Conservation (phyloP, 768 basidiomycete species). For the Heimioporus sp. region DNA sequence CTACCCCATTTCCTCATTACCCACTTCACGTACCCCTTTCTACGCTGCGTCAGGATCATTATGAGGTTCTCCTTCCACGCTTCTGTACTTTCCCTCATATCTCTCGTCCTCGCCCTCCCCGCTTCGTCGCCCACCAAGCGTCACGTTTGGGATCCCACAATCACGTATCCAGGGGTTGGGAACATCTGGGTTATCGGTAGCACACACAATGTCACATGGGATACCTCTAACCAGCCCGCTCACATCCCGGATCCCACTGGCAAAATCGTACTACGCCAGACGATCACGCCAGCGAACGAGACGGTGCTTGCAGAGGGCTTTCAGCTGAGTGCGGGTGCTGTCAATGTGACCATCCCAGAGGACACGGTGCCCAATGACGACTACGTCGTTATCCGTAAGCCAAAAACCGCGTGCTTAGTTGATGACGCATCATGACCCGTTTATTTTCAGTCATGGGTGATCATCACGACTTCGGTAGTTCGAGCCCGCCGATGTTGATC, state of each 20-base stretch:
- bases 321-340: constrained; percentile 34
- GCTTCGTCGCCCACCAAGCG: constrained; percentile 17
- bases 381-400: constrained; percentile 47
- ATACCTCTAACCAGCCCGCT: constrained; percentile 35
- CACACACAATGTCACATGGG: constrained; percentile 46
- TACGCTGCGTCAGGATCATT: constrained; percentile 9
- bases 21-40: neutral
- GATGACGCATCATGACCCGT: neutral
- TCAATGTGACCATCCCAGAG: constrained; percentile 39
- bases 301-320: constrained; percentile 40
- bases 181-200: constrained; percentile 43
- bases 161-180: constrained; percentile 36
- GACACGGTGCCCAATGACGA: constrained; percentile 33
- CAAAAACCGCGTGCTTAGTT: neutral
- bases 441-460: constrained; percentile 41
- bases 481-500: constrained; percentile 45
- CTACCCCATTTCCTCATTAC: neutral
- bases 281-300: constrained; percentile 16
- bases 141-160: constrained; percentile 49
- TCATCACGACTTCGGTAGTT: constrained; percentile 45
- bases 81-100: constrained; percentile 16
- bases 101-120: constrained; percentile 31
- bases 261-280: constrained; percentile 40
- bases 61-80: constrained; percentile 15
- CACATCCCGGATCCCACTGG: constrained; percentile 49